A percentile compares a stretch with the other conserved stretches of the same genome.
phyloP scores from a whole-genome alignment of 2,329 filamentous ascomycete species.

The Phoma herbarum region DNA sequence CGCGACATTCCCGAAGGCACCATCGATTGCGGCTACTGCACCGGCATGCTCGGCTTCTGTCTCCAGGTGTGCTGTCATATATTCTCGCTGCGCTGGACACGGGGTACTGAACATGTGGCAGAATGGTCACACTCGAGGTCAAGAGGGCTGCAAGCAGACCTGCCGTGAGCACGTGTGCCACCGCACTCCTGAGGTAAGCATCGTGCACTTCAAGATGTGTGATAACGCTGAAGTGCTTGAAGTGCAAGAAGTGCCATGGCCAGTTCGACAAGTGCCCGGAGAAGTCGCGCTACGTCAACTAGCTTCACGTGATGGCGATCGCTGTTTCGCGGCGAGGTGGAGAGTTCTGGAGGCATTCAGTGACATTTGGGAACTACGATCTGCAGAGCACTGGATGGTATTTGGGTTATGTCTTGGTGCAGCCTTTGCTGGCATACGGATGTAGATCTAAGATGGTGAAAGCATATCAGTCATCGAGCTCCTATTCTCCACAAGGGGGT shows the following conservation, averaged over 20 bases:
- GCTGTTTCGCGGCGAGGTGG: not conserved
- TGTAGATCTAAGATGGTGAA: not conserved
- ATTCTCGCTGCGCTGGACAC: too few relatives aligned
- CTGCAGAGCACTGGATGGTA: not conserved
- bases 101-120: not conserved
- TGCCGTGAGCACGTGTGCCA: slow-evolving; percentile 24
- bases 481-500: too few relatives aligned
- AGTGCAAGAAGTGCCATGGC: slow-evolving; percentile 20
- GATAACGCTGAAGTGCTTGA: not conserved
- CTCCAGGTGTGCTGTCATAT: not conserved
- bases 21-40: slow-evolving; percentile 20
- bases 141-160: slow-evolving; percentile 20
- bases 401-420: not conserved
- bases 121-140: slow-evolving; percentile 19
- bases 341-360: not conserved
- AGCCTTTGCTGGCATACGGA: not conserved
- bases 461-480: too few relatives aligned
- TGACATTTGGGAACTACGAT: not conserved
- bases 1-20: slow-evolving; percentile 1
- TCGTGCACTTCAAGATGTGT: not conserved
- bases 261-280: slow-evolving; percentile 18
- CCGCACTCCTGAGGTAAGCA: slow-evolving; percentile 15
- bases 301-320: not conserved
- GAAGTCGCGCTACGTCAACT: slow-evolving; percentile 9
- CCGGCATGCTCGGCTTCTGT: slow-evolving; percentile 15